Evolutionary conservation across 2,329 filamentous ascomycete species (phyloP), one percentile per base, ranked within the genome.

Genomic region (Fusarium staphyleae): DNA sequence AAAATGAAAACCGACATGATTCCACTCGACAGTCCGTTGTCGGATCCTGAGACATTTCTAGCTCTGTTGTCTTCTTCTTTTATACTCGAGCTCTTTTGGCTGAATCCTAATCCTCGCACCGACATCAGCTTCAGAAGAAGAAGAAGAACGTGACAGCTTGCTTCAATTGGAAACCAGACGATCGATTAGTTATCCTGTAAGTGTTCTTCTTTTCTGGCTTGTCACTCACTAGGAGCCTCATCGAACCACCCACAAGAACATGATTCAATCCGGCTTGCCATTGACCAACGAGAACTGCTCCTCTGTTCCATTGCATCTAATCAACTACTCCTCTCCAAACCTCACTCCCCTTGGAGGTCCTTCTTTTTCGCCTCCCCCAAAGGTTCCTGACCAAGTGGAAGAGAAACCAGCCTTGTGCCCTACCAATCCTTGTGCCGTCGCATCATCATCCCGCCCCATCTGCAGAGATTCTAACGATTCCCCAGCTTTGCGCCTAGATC

Each of bases 11-110:
- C 55, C 33, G 49, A 60, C 35, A 47, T 60, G 61, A 59, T 59
- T 49, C 53, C 56, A 53, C 57, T 53, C 48, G 45, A 26, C 37
- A 30, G 36, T 62, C 62, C 63, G 63, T 66, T 66, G 63, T 66
- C 63, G 63, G 63, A 59, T 59, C 48, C 55, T 44, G 43, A 55
- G 55, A 54, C 32, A 42, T 45, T 16, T 56, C 22, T 58, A 37
- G 28, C 28, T 29, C 8, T 50, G 50, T 6, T 22, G 19, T 22
- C 19, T 49, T 55, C 46, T 43, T 33, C n/a, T n/a, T 52, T 57
- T 48, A 48, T 48, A 41, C 42, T 66, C 47, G 34, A 59, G 48
- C 42, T 58, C 24, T 34, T 6, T 48, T 47, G 50, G 57, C 58
- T 52, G 49, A 62, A 62, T 22, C 53, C 42, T 34, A 39, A 46